Percentiles rank a stretch among this genome's conserved stretches.
Conservation (phyloP, 163 green algal genomes). For the Scenedesmus sp. region DNA sequence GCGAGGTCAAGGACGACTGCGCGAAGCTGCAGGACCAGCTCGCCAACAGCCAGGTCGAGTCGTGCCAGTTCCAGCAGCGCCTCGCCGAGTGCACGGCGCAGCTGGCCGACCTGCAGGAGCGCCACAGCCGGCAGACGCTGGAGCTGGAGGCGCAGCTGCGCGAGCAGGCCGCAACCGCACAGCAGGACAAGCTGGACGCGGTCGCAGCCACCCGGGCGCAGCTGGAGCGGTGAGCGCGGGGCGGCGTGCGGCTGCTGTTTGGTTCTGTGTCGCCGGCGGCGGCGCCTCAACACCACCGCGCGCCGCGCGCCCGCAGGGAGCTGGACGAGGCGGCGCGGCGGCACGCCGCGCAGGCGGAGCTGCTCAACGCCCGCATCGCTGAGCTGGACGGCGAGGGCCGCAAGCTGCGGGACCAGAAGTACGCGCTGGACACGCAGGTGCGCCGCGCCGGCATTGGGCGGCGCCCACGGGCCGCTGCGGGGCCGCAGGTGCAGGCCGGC, state of each 20-base stretch:
- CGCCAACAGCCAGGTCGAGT: constrained; percentile 50
- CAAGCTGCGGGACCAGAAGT: constrained; percentile 74
- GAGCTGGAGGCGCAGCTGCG: constrained; percentile 70
- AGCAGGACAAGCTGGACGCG: constrained; percentile 69
- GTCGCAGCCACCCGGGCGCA: constrained; percentile 58
- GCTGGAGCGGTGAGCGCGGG: constrained; percentile 53
- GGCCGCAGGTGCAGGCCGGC: background rate
- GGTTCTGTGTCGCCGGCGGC: no score
- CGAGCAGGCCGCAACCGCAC: constrained; percentile 57
- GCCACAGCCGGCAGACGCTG: constrained; percentile 65
- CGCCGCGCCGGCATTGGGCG: background rate
- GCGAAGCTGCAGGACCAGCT: constrained; percentile 61
- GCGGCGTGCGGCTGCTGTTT: background rate
- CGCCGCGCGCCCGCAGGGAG: constrained; percentile 34
- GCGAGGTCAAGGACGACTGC: constrained; percentile 66
- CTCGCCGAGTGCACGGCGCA: constrained; percentile 52
- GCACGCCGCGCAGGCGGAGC: constrained; percentile 54
- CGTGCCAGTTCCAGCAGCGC: constrained; percentile 16
- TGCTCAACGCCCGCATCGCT: constrained; percentile 47
- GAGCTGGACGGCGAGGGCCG: constrained; percentile 69
- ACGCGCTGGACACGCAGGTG: constrained; percentile 78
- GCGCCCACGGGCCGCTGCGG: background rate
- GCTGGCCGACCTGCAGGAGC: constrained; percentile 61
- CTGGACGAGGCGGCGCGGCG: constrained; percentile 53
- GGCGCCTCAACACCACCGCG: background rate